Conservation (phyloP, 805 yeast species). For the Saccharomycopsis sp. region DNA sequence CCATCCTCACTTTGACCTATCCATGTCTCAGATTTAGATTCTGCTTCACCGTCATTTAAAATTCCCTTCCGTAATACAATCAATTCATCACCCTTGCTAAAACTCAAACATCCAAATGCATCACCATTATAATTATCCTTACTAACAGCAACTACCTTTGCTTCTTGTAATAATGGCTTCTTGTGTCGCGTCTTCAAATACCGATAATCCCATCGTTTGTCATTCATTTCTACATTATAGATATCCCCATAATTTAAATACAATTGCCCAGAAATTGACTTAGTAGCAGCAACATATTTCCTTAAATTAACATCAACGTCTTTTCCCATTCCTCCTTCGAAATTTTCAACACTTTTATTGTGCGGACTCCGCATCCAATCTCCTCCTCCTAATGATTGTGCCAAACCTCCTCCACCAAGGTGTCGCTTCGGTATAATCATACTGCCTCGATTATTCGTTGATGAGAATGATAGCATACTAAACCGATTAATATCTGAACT, state of each 20-base stretch:
- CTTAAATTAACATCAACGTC: slow-evolving; percentile 5
- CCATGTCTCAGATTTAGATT: slow-evolving; percentile 6
- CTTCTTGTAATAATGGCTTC: not conserved
- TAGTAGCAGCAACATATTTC: not conserved
- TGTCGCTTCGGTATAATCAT: not conserved
- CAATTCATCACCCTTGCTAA: slow-evolving; percentile 13
- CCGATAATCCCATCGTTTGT: slow-evolving; percentile 4
- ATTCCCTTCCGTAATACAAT: no score
- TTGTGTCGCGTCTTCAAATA: not conserved
- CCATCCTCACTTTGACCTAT: slow-evolving; percentile 18
- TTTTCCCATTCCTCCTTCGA: not conserved
- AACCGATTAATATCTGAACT: not conserved
- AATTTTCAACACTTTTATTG: not conserved
- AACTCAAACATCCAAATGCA: slow-evolving; percentile 16
- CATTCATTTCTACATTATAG: slow-evolving; percentile 5
- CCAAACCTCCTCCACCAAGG: no score
- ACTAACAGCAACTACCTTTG: slow-evolving; percentile 2
- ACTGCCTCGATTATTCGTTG: not conserved
- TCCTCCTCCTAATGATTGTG: not conserved
- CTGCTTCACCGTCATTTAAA: slow-evolving; percentile 1
- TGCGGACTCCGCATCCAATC: no score
- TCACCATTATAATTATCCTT: slow-evolving; percentile 2
- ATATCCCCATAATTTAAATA: slow-evolving; percentile 9
- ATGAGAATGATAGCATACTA: not conserved
- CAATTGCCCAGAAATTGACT: slow-evolving; percentile 9